Base-by-base conservation (phyloP, 1,284 basidiomycete genomes). In the Ustilago bromivora region DNA sequence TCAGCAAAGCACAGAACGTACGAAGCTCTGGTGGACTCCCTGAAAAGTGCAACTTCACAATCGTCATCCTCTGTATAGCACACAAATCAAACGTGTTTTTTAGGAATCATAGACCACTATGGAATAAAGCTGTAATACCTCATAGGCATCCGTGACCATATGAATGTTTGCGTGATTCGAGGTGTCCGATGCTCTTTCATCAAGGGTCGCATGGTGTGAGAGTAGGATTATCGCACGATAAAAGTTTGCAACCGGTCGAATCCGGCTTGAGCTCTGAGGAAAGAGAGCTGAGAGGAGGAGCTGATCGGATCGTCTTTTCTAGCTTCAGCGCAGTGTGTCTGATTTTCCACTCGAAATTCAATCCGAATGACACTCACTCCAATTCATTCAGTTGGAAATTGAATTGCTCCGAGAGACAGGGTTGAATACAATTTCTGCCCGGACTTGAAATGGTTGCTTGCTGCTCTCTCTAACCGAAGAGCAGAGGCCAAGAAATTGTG, bases 21-120 rank as follows among this genome's bases (percentile, higher is more conserved):
- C 63, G 2, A 77, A 77, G 63, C 11, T 51, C 3, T 77, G 75
- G 75, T 77, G 75, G 75, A 63, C 36, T 28, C 53, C 36, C 23
- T 51, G 28, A 51, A 31, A 23, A 7, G 49, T 28, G 46, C 19
- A 49, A 7, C 10, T 28, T 28, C 28, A 4, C 11, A 38, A 19
- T 34, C 55, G 32, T 41, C 7, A 3, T 23, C 28, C 23, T 28
- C 15, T 46, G 43, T 46, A 19, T 19, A 46, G 23, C 23, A 23
- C 43, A 43, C 40, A 46, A 19, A 7, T 19, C n/a, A 46, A 6
- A 7, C 8, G 43, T 19, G 11, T 46, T 19, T 51, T 32, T n/a
- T 51, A 5, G 31, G 31, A 51, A 51, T 13, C 31, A 13, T 28
- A 51, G 49, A 51, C 23, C 49, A 12, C 31, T 10, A 34, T 13